phyloP scores from a whole-genome alignment of 768 basidiomycete species.

The Kwoniella sp. region DNA sequence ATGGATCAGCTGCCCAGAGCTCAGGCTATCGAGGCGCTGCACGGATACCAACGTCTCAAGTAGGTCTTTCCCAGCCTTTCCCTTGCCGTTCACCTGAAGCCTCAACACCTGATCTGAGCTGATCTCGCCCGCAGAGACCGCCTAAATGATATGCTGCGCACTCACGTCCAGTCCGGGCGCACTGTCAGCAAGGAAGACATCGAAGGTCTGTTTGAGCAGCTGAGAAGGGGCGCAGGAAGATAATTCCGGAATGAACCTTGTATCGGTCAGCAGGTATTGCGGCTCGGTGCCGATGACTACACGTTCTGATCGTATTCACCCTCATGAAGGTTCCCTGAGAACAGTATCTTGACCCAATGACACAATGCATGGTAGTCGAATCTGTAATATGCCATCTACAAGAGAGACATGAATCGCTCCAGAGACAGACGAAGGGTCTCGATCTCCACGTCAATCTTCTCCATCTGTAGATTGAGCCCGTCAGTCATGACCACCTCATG shows the following conservation, averaged over 20 bases:
- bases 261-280: too few species aligned
- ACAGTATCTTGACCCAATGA: too few species aligned
- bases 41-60: constrained; percentile 46
- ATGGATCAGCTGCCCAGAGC: constrained; percentile 35
- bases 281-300: too few species aligned
- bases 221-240: constrained; percentile 3
- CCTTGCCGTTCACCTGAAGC: background rate
- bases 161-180: constrained; percentile 22
- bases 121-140: constrained; percentile 18
- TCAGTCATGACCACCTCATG: background rate
- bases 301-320: too few species aligned
- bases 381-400: too few species aligned
- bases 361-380: too few species aligned
- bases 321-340: too few species aligned
- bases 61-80: constrained; percentile 19
- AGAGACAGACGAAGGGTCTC: constrained; percentile 65
- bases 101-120: too few species aligned
- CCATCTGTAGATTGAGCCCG: constrained; percentile 55
- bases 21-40: constrained; percentile 47
- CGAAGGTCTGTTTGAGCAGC: constrained; percentile 32
- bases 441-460: constrained; percentile 74
- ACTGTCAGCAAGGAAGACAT: constrained; percentile 39
- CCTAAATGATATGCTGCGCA: constrained; percentile 27
- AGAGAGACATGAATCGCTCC: constrained; percentile 60
- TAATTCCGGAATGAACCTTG: background rate